These are phyloP conservation scores for Blastosporella zonata DNA, from an alignment of 1,284 basidiomycete genomes.

Conservation along the genomic window DNA sequence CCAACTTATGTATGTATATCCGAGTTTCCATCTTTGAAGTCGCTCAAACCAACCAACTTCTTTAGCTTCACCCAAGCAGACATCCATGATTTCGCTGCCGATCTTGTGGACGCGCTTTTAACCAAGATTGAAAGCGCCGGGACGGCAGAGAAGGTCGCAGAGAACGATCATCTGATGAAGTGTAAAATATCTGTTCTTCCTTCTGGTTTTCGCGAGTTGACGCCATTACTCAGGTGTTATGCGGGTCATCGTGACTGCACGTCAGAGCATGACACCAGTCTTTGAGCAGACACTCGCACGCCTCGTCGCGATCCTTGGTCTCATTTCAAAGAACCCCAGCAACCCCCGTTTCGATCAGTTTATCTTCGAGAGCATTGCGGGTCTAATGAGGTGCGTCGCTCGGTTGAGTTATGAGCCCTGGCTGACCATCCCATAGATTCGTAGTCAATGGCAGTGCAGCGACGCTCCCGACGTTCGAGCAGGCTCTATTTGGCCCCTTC, in stretches of 20 bases:
- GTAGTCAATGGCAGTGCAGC: constrained; percentile 69
- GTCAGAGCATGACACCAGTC: constrained; percentile 70
- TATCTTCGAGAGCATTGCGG: constrained; percentile 94
- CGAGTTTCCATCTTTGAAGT: neutral
- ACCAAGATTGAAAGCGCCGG: constrained; percentile 79
- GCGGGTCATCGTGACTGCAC: constrained; percentile 89
- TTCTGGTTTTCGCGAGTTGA: neutral
- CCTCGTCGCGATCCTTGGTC: constrained; percentile 79
- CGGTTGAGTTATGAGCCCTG: neutral
- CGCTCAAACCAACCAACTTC: neutral
- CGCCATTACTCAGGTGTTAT: constrained; percentile 66
- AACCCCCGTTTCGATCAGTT: constrained; percentile 98
- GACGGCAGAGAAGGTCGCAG: constrained; percentile 91
- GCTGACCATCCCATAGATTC: constrained; percentile 51
- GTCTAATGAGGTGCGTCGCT: constrained; percentile 70
- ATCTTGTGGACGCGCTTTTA: constrained; percentile 77
- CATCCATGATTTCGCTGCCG: constrained; percentile 78
- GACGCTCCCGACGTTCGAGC: constrained; percentile 77
- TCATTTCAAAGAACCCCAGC: constrained; percentile 93
- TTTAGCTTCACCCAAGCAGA: constrained; percentile 83
- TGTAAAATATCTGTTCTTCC: constrained; percentile 44
- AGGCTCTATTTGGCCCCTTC: constrained; percentile 83
- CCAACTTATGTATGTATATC: constrained; percentile 55
- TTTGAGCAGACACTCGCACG: constrained; percentile 71
- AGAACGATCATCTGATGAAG: constrained; percentile 98